Evolutionary conservation across 805 yeast species (phyloP), one percentile per base, ranked within the genome.

Genomic region (Nematodospora valgi): DNA sequence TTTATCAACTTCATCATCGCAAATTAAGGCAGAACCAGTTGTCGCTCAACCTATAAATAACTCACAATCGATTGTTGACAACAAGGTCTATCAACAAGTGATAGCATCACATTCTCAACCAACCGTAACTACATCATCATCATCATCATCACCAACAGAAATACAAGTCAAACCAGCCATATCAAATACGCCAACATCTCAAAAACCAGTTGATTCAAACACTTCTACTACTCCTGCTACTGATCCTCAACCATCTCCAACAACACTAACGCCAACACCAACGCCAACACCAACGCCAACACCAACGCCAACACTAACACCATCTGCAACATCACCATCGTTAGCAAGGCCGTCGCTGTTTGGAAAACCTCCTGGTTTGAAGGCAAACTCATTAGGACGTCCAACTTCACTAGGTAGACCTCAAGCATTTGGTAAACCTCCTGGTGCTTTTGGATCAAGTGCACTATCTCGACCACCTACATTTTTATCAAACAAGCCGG

Each of bases 391-490:
- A 2, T 47, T 55, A 23, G 51, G 56, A 5, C 45, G 58, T 7
- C 59, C 64, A 4, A 46, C 60, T 8, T 34, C 49, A 17, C 37
- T 44, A 14, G 41, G 51, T 11, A 52, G 49, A 29, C 60, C 62
- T 1, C 56, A 44, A 23, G 45, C 56, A 16, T 52, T 52, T 32
- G 47, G 56, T n/a, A 58, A 60, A 37, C 61, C 62, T 9, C 58
- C 60, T 10, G 30, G 32, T 15, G 35, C 35, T 4, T n/a, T n/a
- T n/a, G 13, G 33, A 6, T 23, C 30, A 8, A 43, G 49, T 11
- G 52, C 49, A 13, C 48, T 62, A 35, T 45, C 58, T 9, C 50
- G 54, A 36, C 70, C 70, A 5, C 69, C 70, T 4, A 61, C 58
- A 43, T 64, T 64, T 35, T 41, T 59, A 11, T 52, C 68, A 6